Evolutionary conservation across 306 rosid species (phyloP), one percentile per base, ranked within the genome.

Genomic region (Nissolia schottii): DNA sequence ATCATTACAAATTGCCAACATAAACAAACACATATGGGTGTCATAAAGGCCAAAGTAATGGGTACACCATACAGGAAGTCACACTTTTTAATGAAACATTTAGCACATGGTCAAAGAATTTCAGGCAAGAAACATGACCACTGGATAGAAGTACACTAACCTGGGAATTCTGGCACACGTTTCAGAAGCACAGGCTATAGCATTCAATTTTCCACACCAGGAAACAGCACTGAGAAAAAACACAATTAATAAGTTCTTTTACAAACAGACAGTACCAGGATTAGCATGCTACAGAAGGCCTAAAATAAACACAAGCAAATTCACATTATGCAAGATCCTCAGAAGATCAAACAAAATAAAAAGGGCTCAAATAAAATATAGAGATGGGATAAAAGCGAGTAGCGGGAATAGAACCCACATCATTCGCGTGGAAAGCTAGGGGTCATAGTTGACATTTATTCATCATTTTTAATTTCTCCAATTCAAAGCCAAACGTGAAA

Each of bases 161-260:
- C 98, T 89, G 64, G 98, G 98, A 71, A 91, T 91, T 80, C 97
- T 91, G 4, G 92, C 96, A 81, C 97, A 91, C 1, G 98, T 89
- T 85, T 91, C 98, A 7, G 98, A 81, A 56, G 98, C 97, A 82
- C 98, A 94, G 49, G 96, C 97, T 53, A 94, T 91, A 54, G 98
- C 96, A 87, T 94, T 94, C 82, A 94, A 75, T 87, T 89, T 91
- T 45, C 95, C 95, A 40, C 98, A 94, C 98, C 98, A 94, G 40
- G 98, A 85, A 74, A 91, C 97, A 22, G 91, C 92, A 80, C 97
- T 94, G 85, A 76, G 58, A 51, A 72, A 60, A 62, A 56, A 57
- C 18, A 49, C 9, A 37, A 67, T 25, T n/a, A 74, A 48, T 35
- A 27, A 37, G 58, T 22, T 15, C 62, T 38, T 46, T 43, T 15